Evolutionary conservation across 495 filamentous ascomycete genomes (phyloP).

Genomic region (Aspergillus asperescens): DNA sequence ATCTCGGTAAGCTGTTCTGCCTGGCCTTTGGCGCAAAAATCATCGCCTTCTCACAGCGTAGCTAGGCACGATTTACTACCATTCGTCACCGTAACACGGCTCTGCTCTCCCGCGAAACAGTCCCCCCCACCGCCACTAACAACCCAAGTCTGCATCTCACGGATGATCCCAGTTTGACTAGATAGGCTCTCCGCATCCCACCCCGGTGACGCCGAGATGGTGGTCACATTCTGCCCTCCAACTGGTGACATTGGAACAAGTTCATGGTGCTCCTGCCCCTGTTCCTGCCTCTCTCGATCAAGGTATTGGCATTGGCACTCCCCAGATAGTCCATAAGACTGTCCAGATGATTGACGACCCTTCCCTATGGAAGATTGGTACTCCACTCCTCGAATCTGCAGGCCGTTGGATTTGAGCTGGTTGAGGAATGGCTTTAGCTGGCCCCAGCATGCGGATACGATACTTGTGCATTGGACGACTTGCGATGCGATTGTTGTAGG

Average conservation of each 20-base stretch:
- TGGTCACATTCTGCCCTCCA: constrained; percentile 4
- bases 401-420: constrained; percentile 24
- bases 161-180: constrained; percentile 12
- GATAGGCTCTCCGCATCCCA: constrained; percentile 11
- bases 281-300: background rate
- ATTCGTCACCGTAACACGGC: too few species aligned
- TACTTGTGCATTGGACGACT: constrained; percentile 20
- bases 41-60: too few species aligned
- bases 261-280: too few species aligned
- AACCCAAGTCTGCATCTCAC: constrained; percentile 9
- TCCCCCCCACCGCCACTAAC: background rate
- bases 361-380: constrained; percentile 8
- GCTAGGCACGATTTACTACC: too few species aligned
- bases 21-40: too few species aligned
- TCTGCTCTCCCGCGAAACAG: too few species aligned
- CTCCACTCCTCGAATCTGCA: constrained; percentile 20
- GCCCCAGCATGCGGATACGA: constrained; percentile 26
- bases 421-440: constrained; percentile 28
- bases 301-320: too few species aligned
- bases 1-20: too few species aligned
- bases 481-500: constrained; percentile 17
- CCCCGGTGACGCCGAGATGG: constrained; percentile 2
- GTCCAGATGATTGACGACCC: background rate
- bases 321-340: background rate
- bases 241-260: too few species aligned